Evolutionary conservation across 768 basidiomycete genomes (phyloP).

Genomic region (Auricularia cornea): DNA sequence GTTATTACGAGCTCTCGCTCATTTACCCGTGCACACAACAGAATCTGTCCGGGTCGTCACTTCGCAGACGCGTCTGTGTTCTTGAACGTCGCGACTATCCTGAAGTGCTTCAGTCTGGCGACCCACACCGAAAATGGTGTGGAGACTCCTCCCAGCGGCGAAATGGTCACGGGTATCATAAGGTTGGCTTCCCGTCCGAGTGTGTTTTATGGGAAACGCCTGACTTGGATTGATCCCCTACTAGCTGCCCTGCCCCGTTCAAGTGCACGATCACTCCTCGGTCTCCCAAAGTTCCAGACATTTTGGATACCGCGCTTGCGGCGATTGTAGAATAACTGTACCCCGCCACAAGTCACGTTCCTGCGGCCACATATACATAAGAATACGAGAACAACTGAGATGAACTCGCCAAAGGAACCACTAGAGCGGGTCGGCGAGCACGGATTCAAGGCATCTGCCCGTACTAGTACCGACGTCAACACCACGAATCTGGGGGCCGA

Average conservation of each 20-base stretch:
- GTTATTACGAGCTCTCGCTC: neutral
- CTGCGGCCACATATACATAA: too few species aligned
- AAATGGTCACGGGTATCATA: constrained; percentile 10
- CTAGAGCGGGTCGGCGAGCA: too few species aligned
- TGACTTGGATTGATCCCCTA: neutral
- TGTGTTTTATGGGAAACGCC: neutral
- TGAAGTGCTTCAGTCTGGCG: constrained; percentile 19
- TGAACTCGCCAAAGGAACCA: too few species aligned
- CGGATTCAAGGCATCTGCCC: too few species aligned
- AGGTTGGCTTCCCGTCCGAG: constrained; percentile 9
- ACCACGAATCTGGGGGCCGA: too few species aligned
- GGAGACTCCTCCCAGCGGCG: constrained; percentile 7
- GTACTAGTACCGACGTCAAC: too few species aligned
- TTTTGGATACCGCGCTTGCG: neutral
- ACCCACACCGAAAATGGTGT: constrained; percentile 5
- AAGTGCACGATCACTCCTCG: constrained; percentile 13
- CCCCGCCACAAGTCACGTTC: too few species aligned
- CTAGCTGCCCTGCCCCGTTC: constrained; percentile 14
- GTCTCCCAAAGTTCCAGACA: constrained; percentile 9
- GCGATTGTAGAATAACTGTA: too few species aligned
- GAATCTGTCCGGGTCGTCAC: constrained; percentile 27
- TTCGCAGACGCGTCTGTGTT: constrained; percentile 28
- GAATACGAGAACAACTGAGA: too few species aligned
- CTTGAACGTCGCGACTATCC: constrained; percentile 23
- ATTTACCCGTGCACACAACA: too few species aligned